phyloP scores from a whole-genome alignment of 495 filamentous ascomycete genomes.

The Opeltia flavorubescens region DNA sequence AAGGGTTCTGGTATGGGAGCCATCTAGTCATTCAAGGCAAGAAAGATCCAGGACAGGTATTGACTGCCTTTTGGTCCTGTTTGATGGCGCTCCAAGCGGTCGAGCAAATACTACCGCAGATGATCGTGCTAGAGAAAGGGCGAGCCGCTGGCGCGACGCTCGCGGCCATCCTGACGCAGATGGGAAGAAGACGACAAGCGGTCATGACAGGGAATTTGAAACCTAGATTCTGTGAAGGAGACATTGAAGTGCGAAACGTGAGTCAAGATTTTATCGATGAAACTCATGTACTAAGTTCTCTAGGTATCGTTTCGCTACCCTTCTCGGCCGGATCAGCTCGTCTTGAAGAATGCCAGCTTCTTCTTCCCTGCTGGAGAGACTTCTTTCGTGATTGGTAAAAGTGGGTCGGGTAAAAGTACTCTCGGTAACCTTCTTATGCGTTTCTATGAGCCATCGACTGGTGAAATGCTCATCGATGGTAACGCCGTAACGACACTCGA shows the following conservation, averaged over 20 bases:
- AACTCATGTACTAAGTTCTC: not conserved
- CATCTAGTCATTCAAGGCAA: slow-evolving; percentile 41
- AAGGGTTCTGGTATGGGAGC: slow-evolving; percentile 85
- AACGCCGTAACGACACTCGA: slow-evolving; percentile 46
- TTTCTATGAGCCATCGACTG: slow-evolving; percentile 55
- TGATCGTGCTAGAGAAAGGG: slow-evolving; percentile 65
- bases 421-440: slow-evolving; percentile 63
- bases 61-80: slow-evolving; percentile 77
- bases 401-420: slow-evolving; percentile 90
- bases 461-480: slow-evolving; percentile 58
- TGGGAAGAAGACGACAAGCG: slow-evolving; percentile 17
- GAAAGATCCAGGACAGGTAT: slow-evolving; percentile 50
- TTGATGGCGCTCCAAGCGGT: slow-evolving; percentile 62
- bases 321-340: slow-evolving; percentile 46
- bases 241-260: slow-evolving; percentile 59
- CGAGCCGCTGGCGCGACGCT: slow-evolving; percentile 56
- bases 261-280: slow-evolving; percentile 16
- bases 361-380: slow-evolving; percentile 59
- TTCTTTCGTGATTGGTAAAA: slow-evolving; percentile 73
- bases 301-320: slow-evolving; percentile 81
- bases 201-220: slow-evolving; percentile 12
- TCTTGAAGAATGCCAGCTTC: slow-evolving; percentile 46
- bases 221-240: slow-evolving; percentile 39
- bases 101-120: slow-evolving; percentile 57
- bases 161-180: slow-evolving; percentile 27